Evolutionary conservation across 2,329 filamentous ascomycete species (phyloP).

Genomic region (Ophiostoma sp.): DNA sequence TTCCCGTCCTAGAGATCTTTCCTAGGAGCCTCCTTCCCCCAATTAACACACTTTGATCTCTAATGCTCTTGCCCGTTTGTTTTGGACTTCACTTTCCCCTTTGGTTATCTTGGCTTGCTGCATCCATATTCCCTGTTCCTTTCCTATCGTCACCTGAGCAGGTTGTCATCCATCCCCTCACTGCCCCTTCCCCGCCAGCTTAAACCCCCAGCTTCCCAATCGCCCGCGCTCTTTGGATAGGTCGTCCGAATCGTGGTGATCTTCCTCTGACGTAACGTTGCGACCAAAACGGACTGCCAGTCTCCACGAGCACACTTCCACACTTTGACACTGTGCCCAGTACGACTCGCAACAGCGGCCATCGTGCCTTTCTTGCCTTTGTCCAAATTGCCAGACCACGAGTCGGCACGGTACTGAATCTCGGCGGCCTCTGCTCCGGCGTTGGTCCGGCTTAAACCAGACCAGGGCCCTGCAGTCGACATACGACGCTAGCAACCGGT

Average conservation of each 20-base stretch:
- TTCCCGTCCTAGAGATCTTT: not conserved
- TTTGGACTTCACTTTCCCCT: not conserved
- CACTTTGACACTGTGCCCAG: not conserved
- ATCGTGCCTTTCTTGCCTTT: not conserved
- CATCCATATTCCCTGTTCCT: not conserved
- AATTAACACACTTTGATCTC: not conserved
- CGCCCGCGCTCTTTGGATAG: not conserved
- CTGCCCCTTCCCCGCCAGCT: not conserved
- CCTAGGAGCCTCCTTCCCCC: not conserved
- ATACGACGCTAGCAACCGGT: conserved; percentile 20
- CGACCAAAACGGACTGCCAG: conserved; percentile 19
- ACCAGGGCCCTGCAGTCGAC: not conserved
- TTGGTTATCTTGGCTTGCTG: not conserved
- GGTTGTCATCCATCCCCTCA: not conserved
- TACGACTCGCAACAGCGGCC: conserved; percentile 3
- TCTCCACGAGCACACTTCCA: not conserved
- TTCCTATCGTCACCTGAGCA: not conserved
- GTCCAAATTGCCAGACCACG: not conserved
- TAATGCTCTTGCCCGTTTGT: not conserved
- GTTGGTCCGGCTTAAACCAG: conserved; percentile 5
- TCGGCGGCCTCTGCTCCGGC: not conserved
- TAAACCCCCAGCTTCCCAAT: not conserved
- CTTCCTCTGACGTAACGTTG: conserved; percentile 31
- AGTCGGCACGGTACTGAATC: not conserved
- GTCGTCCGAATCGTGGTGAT: conserved; percentile 10